Evolutionary conservation across 1,139 yeast genomes (phyloP), one percentile per base, ranked within the genome.

Genomic region (Debaryomycetaceae sp.): DNA sequence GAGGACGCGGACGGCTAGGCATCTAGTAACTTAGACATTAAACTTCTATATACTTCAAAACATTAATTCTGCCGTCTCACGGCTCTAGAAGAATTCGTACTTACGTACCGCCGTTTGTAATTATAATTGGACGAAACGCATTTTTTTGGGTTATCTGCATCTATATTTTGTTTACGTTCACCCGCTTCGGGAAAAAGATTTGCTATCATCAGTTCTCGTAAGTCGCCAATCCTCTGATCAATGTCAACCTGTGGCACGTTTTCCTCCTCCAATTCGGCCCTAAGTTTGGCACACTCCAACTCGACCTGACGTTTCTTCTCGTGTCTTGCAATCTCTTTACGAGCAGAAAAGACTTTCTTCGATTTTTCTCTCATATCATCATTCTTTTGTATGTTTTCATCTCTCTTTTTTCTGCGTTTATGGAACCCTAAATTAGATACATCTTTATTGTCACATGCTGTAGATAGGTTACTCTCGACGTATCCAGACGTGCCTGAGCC

Each of bases 401-500:
- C 57, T 49, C 55, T 33, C 50, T 50, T 31, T 55, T 50, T 37
- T 49, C 43, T 34, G 54, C 51, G 23, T 38, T 47, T 54, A 22
- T 47, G 49, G 24, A 54, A 50, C 49, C 69, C 72, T 3, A 43
- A 38, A n/a, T 63, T 60, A 23, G 58, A 38, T 52, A 56, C 48
- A 42, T 52, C 62, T 42, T 49, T 53, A 20, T 55, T 50, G n/a
- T 49, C 36, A 2, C 51, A 44, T 20, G 49, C 46, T 14, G 58
- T 39, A 11, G 68, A 55, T 6, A 69, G 50, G 50, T 76, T 85
- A 45, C 72, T 67, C 57, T 83, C 86, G 5, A 86, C 72, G 56
- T 76, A 75, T 0, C 95, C 95, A 37, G 85, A 83, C 1, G 93
- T 85, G 0, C 88, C 88, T 0, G 86, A 71, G 0, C 95, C 95